Evolutionary conservation across 2,329 filamentous ascomycete species (phyloP).

Genomic region (Leptographium radiaticola): DNA sequence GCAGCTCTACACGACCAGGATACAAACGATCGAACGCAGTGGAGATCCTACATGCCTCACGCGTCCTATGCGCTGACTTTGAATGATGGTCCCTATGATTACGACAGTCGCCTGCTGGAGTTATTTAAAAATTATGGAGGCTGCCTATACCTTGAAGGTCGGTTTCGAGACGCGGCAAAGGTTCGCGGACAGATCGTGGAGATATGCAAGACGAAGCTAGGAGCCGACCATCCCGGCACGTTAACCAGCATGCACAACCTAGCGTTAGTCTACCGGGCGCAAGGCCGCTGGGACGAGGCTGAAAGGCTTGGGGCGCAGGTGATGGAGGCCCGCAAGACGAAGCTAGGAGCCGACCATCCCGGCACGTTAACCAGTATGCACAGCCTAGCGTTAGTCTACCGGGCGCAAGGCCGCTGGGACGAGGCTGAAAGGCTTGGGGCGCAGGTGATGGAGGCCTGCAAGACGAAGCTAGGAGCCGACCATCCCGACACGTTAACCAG

Average conservation of each 20-base stretch:
- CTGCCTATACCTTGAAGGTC: slow-evolving; percentile 6
- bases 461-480: neutral
- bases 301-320: neutral
- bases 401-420: slow-evolving; percentile 2
- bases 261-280: neutral
- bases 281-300: neutral
- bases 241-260: neutral
- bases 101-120: too few relatives aligned
- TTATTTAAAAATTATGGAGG: neutral
- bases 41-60: slow-evolving; percentile 6
- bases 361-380: neutral
- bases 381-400: neutral
- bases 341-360: neutral
- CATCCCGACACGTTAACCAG: neutral
- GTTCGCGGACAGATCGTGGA: neutral
- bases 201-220: neutral
- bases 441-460: neutral
- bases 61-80: neutral
- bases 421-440: slow-evolving; percentile 8
- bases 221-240: neutral
- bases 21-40: neutral
- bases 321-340: neutral
- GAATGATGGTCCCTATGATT: neutral
- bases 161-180: slow-evolving; percentile 1
- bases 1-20: slow-evolving; percentile 3